phyloP scores from a whole-genome alignment of 306 rosid genomes.

The Lupinus albus region DNA sequence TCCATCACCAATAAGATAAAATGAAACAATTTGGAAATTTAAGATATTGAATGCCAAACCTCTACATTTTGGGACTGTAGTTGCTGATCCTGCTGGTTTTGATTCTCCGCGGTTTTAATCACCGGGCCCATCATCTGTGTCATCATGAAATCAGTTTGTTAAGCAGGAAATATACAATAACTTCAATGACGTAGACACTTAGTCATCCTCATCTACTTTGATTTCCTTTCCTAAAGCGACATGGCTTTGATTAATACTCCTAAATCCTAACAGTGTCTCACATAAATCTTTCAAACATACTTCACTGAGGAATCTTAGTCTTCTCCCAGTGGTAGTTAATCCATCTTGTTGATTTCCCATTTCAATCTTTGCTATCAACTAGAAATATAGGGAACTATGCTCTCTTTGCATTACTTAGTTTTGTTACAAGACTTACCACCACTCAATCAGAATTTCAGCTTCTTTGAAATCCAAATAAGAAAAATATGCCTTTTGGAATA shows the following conservation, averaged over 20 bases:
- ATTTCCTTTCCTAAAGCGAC: neutral
- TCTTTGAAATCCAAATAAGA: constrained; percentile 24
- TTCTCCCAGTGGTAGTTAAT: constrained; percentile 8
- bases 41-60: constrained; percentile 35
- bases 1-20: no score
- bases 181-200: constrained; percentile 3
- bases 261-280: neutral
- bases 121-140: constrained; percentile 35
- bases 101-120: constrained; percentile 34
- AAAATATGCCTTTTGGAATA: constrained; percentile 30
- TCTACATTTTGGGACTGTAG: constrained; percentile 41
- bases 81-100: constrained; percentile 37
- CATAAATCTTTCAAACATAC: neutral
- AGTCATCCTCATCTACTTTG: neutral
- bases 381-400: constrained; percentile 13
- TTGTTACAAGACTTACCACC: constrained; percentile 15
- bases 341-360: constrained; percentile 2
- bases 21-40: no score
- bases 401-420: constrained; percentile 7
- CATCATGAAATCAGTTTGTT: constrained; percentile 34
- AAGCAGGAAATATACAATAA: constrained; percentile 12
- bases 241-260: constrained; percentile 16
- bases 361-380: neutral
- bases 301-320: neutral
- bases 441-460: constrained; percentile 14